A percentile compares a stretch with the other conserved stretches of the same genome.
Conservation (phyloP, 805 yeast genomes). For the Candida alai region DNA sequence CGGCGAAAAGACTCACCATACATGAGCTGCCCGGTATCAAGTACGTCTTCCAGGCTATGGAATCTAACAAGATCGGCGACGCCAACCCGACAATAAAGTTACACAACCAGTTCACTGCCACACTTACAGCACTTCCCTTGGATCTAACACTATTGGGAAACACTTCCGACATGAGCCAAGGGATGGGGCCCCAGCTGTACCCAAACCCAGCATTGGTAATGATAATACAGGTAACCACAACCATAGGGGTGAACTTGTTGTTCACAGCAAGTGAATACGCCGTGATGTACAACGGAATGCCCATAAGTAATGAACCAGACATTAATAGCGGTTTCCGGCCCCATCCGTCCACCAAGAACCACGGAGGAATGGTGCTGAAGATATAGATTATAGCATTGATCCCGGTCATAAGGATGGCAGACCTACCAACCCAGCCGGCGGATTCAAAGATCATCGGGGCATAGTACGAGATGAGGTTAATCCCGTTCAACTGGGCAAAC, state of each 20-base stretch:
- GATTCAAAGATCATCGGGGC: constrained; percentile 93
- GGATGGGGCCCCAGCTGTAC: constrained; percentile 91
- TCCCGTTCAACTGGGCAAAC: constrained; percentile 92
- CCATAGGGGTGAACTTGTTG: constrained; percentile 51
- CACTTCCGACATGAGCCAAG: constrained; percentile 89
- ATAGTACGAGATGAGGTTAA: constrained; percentile 87
- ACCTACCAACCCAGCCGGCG: constrained; percentile 91
- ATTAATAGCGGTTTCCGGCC: constrained; percentile 84
- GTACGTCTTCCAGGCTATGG: constrained; percentile 76
- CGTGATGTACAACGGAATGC: constrained; percentile 59
- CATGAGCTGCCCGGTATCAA: constrained; percentile 80
- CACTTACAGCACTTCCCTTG: constrained; percentile 84
- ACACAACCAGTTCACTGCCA: constrained; percentile 92
- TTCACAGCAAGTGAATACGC: constrained; percentile 47
- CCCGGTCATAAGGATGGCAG: constrained; percentile 90
- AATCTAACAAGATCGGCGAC: constrained; percentile 80
- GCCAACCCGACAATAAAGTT: constrained; percentile 89
- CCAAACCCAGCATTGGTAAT: constrained; percentile 84
- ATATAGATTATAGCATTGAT: constrained; percentile 43
- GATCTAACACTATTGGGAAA: constrained; percentile 82
- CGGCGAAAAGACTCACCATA: constrained; percentile 66
- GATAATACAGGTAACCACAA: constrained; percentile 74
- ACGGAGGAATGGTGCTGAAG: constrained; percentile 75
- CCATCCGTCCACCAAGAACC: constrained; percentile 89
- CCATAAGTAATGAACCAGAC: constrained; percentile 79